Evolutionary conservation across 108 stramenopile species (phyloP), one percentile per base, ranked within the genome.

Genomic region (Fistulifera solaris): DNA sequence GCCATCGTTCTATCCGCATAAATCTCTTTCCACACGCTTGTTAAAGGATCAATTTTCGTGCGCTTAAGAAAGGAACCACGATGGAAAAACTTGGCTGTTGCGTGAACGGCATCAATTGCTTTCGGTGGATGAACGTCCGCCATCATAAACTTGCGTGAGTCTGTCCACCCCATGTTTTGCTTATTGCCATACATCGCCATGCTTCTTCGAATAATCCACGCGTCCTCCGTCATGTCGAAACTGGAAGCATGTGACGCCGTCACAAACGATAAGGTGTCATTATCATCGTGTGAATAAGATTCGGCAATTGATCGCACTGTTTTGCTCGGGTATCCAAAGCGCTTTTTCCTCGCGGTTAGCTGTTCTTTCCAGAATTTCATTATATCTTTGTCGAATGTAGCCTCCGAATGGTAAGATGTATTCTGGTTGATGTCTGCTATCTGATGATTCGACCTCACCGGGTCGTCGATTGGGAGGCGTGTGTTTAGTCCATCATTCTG

Each of bases 1-100:
- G 48, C 45, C 27, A 67, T 68, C 8, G 73, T 71, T 27, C 87
- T 58, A 24, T 77, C 67, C 40, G 72, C 66, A 56, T 72, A 72
- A 7, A 61, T 44, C 35, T 52, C 47, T 28, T 56, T 65, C 65
- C 71, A 78, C 17, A 35, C 38, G 53, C 38, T 26, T 18, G 16
- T 13, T 18, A 35, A 14, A 7, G 3, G 25, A 18, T 31, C 28
- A 8, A 17, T 35, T 31, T 17, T 25, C 14, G 31, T 15, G 53
- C 16, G 17, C 16, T 18, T 54, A 54, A 25, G 28, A 15, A 31
- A 31, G 10, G 18, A 28, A 8, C 27, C 38, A 28, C 19, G 18
- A 17, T 39, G 27, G 19, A 12, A 39, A 38, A 54, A 14, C 4
- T 17, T 54, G 14, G 38, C 25, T 39, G 38, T 19, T 19, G 53